phyloP scores from a whole-genome alignment of 2,329 filamentous ascomycete species.

The Amphichorda felina region DNA sequence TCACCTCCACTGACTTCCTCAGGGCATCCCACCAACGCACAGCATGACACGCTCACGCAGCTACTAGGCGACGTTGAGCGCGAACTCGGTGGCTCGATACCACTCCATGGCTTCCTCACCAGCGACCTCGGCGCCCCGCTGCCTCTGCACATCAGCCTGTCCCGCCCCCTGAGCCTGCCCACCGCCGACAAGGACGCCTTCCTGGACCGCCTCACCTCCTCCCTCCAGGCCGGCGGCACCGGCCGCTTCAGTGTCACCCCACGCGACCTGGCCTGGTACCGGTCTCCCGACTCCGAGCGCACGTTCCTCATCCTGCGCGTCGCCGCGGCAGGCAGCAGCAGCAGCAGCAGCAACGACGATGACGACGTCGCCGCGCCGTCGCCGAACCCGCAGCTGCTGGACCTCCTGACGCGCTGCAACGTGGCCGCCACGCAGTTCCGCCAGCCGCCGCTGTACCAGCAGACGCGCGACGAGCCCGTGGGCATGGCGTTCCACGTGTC shows the following conservation, averaged over 20 bases:
- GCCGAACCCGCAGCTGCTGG: constrained; percentile 41
- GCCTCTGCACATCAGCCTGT: constrained; percentile 86
- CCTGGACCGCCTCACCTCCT: not conserved
- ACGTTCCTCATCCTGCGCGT: constrained; percentile 77
- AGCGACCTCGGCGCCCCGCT: constrained; percentile 68
- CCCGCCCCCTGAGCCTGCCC: constrained; percentile 62
- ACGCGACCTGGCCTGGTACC: constrained; percentile 38
- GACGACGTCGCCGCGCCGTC: not conserved
- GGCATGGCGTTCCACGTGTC: constrained; percentile 67
- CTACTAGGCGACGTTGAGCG: constrained; percentile 26
- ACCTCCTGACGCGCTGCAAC: constrained; percentile 59
- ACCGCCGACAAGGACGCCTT: constrained; percentile 16
- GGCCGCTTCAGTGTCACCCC: not conserved
- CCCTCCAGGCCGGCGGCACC: not conserved
- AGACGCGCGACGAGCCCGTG: constrained; percentile 10
- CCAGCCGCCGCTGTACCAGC: constrained; percentile 61
- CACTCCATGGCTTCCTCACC: constrained; percentile 56
- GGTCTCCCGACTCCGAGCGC: constrained; percentile 47
- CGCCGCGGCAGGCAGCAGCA: constrained; percentile 7
- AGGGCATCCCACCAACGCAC: constrained; percentile 42
- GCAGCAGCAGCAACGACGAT: not conserved
- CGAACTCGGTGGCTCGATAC: constrained; percentile 16
- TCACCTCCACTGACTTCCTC: not conserved
- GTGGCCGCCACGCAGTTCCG: constrained; percentile 41
- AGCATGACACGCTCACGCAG: constrained; percentile 32